Evolutionary conservation across 768 basidiomycete species (phyloP).

Genomic region (Amanita rubescens): DNA sequence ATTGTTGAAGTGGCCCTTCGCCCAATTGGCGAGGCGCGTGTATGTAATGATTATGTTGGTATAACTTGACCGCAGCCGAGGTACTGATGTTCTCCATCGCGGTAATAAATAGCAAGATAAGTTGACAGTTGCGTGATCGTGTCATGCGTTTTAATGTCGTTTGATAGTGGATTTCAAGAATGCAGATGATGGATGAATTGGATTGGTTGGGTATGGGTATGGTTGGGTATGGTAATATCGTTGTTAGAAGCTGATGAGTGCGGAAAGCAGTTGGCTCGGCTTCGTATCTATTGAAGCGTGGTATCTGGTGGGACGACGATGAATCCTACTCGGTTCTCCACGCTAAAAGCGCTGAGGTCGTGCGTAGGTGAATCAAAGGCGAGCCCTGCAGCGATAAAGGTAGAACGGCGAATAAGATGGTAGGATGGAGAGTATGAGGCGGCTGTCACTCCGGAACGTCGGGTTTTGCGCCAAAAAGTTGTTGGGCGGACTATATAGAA

Average conservation of each 20-base stretch:
- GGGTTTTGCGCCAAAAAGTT: conserved; percentile 34
- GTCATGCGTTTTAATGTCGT: neutral
- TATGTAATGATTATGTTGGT: neutral
- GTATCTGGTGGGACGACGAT: conserved; percentile 39
- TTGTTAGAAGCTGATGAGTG: no score
- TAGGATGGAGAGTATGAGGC: conserved; percentile 69
- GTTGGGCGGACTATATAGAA: conserved; percentile 1
- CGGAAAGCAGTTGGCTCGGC: no score
- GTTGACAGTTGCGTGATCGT: neutral
- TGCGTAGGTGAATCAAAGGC: conserved; percentile 52
- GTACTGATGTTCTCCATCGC: neutral
- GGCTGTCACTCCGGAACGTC: conserved; percentile 60
- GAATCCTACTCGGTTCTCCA: conserved; percentile 47
- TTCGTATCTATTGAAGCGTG: conserved; percentile 15
- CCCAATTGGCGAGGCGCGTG: conserved; percentile 4
- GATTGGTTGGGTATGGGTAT: neutral
- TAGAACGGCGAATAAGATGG: conserved; percentile 68
- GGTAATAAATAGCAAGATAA: neutral
- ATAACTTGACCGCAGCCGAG: neutral
- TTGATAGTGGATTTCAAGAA: neutral
- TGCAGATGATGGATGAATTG: neutral
- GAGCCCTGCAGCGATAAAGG: conserved; percentile 74
- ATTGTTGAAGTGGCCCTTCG: neutral
- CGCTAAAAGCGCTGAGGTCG: conserved; percentile 56
- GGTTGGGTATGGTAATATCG: neutral